Evolutionary conservation across 352 stramenopile genomes (phyloP), one percentile per base, ranked within the genome.

Genomic region (Globisporangium ultimum): DNA sequence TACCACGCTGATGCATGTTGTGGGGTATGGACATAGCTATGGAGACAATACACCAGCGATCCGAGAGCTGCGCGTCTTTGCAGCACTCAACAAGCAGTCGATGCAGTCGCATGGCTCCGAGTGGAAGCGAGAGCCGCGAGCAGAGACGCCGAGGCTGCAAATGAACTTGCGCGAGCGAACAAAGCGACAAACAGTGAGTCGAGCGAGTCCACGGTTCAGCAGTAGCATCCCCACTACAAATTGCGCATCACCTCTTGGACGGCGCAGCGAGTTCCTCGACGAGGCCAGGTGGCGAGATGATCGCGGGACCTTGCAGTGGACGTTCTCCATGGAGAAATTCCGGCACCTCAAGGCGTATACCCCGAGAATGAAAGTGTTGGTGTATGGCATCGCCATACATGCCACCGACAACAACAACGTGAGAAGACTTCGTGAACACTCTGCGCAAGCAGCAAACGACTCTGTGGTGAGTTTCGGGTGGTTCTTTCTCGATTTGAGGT

Each of bases 401-500:
- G 54, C 58, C 14, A 43, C 48, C 0, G 65, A 61, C 6, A 56
- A 63, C 9, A 71, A 0, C 11, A 71, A 1, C 0, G 55, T 60
- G 48, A 14, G 34, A 14, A 52, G 20, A 7, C 58, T 64, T 9
- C 43, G 45, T 22, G 58, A 58, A 17, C 34, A 45, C 34, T 64
- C 55, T 6, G 48, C 54, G 18, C 55, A 58, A 36, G 56, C 51
- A 67, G 40, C 66, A 77, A 60, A 80, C 36, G 60, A 67, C 47
- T 63, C 60, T 21, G 75, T 89, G 54, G 63, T 87, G 48, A 88
- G 79, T 49, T 80, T 88, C 51, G 84, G 84, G 4, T 93, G 82
- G 81, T 89, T 93, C 65, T 91, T 93, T 56, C 66, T 93, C 15
- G 84, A 93, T 42, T 51, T 93, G 5, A 80, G 84, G 80, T 90